phyloP scores from a whole-genome alignment of 192 early-diverging fungal species.

The Coemansia asiatica region DNA sequence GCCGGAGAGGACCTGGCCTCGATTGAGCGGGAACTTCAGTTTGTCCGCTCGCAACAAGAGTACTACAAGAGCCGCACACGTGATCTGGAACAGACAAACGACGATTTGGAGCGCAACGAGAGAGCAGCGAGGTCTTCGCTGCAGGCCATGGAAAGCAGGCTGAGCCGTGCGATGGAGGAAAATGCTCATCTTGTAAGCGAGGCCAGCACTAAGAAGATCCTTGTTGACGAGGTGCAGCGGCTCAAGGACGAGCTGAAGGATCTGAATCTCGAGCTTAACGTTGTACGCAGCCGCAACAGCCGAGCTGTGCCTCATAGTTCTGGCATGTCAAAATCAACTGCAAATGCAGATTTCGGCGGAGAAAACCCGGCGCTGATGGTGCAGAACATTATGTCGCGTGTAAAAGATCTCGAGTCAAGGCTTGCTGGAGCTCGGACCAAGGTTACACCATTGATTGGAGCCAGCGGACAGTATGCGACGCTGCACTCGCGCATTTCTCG shows the following conservation, averaged over 20 bases:
- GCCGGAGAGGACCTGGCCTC: slow-evolving; percentile 64
- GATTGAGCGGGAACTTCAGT: slow-evolving; percentile 74
- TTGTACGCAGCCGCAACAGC: slow-evolving; percentile 49
- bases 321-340: slow-evolving; percentile 44
- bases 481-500: slow-evolving; percentile 42
- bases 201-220: slow-evolving; percentile 63
- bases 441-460: slow-evolving; percentile 67
- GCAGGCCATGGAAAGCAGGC: slow-evolving; percentile 67
- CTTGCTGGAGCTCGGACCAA: slow-evolving; percentile 71
- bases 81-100: slow-evolving; percentile 76
- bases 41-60: slow-evolving; percentile 67
- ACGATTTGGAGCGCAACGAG: slow-evolving; percentile 71
- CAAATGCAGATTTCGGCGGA: slow-evolving; percentile 23
- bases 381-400: slow-evolving; percentile 75
- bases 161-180: slow-evolving; percentile 69
- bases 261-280: slow-evolving; percentile 58
- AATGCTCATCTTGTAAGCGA: slow-evolving; percentile 68
- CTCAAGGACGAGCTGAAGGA: slow-evolving; percentile 74
- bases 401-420: slow-evolving; percentile 74
- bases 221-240: slow-evolving; percentile 73
- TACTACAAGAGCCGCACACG: slow-evolving; percentile 69
- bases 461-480: slow-evolving; percentile 43
- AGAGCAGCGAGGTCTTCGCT: slow-evolving; percentile 69
- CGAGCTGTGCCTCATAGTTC: slow-evolving; percentile 31
- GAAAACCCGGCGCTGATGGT: slow-evolving; percentile 67